Evolutionary conservation across 768 basidiomycete genomes (phyloP), one percentile per base, ranked within the genome.

Genomic region (Panellus pusillus): DNA sequence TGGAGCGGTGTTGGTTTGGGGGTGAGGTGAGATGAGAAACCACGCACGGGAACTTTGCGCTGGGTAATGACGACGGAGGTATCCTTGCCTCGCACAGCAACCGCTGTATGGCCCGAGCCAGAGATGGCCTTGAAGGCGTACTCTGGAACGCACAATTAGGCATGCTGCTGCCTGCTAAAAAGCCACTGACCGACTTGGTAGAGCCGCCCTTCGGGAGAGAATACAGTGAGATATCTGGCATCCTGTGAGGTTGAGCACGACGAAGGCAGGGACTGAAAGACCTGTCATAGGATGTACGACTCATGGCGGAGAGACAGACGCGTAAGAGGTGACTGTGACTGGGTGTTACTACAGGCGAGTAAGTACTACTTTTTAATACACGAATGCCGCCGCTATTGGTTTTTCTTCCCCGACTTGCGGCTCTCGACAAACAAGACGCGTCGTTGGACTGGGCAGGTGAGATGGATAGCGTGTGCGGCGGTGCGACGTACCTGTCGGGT

Each of bases 121-220:
- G 94, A 93, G 70, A 98, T 98, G 44, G 97, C 97, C 73, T 98
- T 99, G 87, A 98, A 98, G 24, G 97, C 96, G 79, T 98, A 98
- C 76, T 98, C 95, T 98, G 64, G 5, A 35, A 14, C 57, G 12
- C 47, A 27, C 47, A 55, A 48, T 31, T 57, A 50, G 50, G 19
- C 18, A 27, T 54, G 58, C 54, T 52, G 55, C 46, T 28, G 31
- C 15, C 11, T 39, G 54, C 44, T 50, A 20, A 17, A 42, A 28
- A 15, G 40, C 9, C 4, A 77, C 89, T 63, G 64, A 91, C 93
- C 97, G 68, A 98, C 96, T 94, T 99, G 97, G 69, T 98, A 99
- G 54, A 99, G 75, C 52, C 96, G 84, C 37, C 97, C 97, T 75
- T 99, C 93, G 2, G 94, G 94, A 2, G 93, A 97, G 78, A 97